Conservation (phyloP, 2,329 filamentous ascomycete genomes). For the Pseudogymnoascus sp. region DNA sequence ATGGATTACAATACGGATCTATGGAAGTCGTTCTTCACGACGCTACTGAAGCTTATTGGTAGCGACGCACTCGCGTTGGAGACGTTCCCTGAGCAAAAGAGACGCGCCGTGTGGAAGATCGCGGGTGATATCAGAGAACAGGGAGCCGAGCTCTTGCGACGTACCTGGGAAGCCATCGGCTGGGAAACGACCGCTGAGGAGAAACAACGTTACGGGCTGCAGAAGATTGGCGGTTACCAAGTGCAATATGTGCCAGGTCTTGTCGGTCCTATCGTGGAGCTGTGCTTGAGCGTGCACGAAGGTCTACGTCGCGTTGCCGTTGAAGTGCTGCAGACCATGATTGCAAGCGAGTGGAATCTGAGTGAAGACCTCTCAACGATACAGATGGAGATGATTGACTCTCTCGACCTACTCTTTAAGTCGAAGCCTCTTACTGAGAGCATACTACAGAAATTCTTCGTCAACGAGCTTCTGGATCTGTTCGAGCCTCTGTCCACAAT, state of each 20-base stretch:
- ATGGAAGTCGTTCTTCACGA: conserved; percentile 90
- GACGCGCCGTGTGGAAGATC: conserved; percentile 96
- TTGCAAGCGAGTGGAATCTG: conserved; percentile 94
- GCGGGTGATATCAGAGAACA: conserved; percentile 90
- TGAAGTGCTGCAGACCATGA: conserved; percentile 93
- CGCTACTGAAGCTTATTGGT: conserved; percentile 78
- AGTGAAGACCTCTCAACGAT: conserved; percentile 87
- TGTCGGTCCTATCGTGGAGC: conserved; percentile 82
- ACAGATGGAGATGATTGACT: conserved; percentile 95
- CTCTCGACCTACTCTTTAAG: conserved; percentile 83
- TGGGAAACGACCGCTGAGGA: conserved; percentile 88
- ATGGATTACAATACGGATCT: conserved; percentile 77
- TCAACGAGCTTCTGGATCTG: conserved; percentile 70
- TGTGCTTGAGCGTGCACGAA: conserved; percentile 92
- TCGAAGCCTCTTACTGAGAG: conserved; percentile 80
- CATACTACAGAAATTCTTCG: conserved; percentile 85
- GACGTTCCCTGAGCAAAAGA: conserved; percentile 94
- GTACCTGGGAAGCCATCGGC: conserved; percentile 90
- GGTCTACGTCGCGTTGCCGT: conserved; percentile 83
- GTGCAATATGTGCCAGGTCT: conserved; percentile 94
- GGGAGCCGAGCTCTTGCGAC: conserved; percentile 75
- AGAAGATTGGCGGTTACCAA: conserved; percentile 90
- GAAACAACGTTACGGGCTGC: conserved; percentile 64
- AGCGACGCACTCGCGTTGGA: conserved; percentile 85
- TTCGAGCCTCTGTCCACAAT: conserved; percentile 64